Percentiles rank a stretch among this genome's conserved stretches.
phyloP scores from a whole-genome alignment of 257 asterid genomes.

The Przewalskia tangutica region DNA sequence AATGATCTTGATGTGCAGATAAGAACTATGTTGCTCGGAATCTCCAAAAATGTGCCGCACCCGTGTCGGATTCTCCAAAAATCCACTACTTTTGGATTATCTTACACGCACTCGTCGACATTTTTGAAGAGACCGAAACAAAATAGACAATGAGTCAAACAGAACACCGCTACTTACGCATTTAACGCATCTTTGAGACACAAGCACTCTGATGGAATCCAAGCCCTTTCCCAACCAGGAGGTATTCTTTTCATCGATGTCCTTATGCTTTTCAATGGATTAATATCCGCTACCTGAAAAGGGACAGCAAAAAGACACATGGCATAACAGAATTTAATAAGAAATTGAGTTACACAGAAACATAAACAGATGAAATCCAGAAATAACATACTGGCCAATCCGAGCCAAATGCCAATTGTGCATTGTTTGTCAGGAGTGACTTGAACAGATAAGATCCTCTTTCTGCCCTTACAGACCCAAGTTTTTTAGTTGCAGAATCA shows the following conservation, averaged over 20 bases:
- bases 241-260: conserved; percentile 76
- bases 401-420: conserved; percentile 79
- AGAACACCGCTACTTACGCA: conserved; percentile 35
- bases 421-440: conserved; percentile 53
- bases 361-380: background rate
- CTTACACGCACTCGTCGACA: no score
- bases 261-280: conserved; percentile 68
- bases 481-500: conserved; percentile 64
- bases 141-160: no score
- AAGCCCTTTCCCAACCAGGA: conserved; percentile 58
- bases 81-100: no score
- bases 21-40: background rate
- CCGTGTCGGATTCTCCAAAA: no score
- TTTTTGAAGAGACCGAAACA: no score
- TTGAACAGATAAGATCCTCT: conserved; percentile 64
- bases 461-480: conserved; percentile 66
- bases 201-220: conserved; percentile 70
- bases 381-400: conserved; percentile 83
- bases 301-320: background rate
- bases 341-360: background rate
- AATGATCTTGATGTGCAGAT: background rate
- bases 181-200: conserved; percentile 53
- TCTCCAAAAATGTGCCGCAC: no score
- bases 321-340: background rate
- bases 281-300: conserved; percentile 70